Conservation (phyloP, 169 alveolate species). For the Cryptosporidium xiaoi region DNA sequence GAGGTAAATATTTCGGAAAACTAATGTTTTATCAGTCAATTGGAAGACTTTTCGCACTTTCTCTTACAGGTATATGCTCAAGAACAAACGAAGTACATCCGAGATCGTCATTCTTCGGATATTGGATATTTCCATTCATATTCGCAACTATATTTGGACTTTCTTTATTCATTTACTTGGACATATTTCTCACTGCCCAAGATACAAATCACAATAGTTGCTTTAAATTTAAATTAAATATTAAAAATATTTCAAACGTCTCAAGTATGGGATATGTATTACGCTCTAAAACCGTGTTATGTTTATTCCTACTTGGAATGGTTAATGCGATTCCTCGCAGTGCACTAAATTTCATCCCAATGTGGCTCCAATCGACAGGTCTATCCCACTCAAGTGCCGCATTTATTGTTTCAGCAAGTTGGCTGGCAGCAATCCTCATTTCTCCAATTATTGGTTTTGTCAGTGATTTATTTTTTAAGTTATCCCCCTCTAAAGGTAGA, state of each 20-base stretch:
- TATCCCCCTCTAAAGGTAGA: conserved; percentile 67
- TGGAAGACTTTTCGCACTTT: conserved; percentile 43
- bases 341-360: conserved; percentile 47
- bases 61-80: conserved; percentile 13
- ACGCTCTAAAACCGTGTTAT: conserved; percentile 23
- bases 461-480: conserved; percentile 35
- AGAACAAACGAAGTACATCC: not conserved
- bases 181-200: not conserved
- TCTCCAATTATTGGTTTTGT: conserved; percentile 61
- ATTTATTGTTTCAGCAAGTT: conserved; percentile 55
- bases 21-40: conserved; percentile 65
- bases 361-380: conserved; percentile 69
- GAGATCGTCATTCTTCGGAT: not conserved
- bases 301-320: conserved; percentile 44
- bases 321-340: conserved; percentile 71
- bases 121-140: conserved; percentile 56
- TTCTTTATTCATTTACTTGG: conserved; percentile 8
- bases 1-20: conserved; percentile 61
- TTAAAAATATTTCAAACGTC: conserved; percentile 3
- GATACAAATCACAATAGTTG: not conserved
- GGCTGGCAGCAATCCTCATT: conserved; percentile 60
- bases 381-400: conserved; percentile 54
- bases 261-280: conserved; percentile 22
- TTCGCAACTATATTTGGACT: conserved; percentile 29
- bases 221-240: not conserved